Evolutionary conservation across 148 eudicot species (phyloP), one percentile per base, ranked within the genome.

Genomic region (Spergularia marina): DNA sequence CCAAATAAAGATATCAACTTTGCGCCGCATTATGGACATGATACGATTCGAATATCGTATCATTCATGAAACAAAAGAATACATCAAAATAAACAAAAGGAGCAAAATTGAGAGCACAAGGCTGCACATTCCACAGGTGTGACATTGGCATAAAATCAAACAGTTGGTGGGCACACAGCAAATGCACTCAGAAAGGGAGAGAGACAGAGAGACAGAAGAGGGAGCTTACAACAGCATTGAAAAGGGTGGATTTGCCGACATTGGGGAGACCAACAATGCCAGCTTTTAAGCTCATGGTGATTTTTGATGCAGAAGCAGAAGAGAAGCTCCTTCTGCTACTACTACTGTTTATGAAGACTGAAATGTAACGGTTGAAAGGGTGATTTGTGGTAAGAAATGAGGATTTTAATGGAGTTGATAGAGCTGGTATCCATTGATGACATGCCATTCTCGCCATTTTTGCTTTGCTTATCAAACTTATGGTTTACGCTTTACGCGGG

Each of bases 221-320:
- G 51, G 40, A 51, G 75, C 98, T 79, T 74, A 95, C 98, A 53
- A 95, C 97, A 76, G 98, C 98, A 81, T 95, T 95, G 87, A 95
- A 95, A 78, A 95, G 97, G 74, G 98, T 95, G 74, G 98, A 95
- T 82, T 95, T 95, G 11, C 98, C 98, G 58, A 95, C 98, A 76
- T 95, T 95, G 49, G 98, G 98, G 41, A 95, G 96, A 58, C 98
- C 98, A 8, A 95, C 98, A 47, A 95, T 95, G 76, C 98, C 98
- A 40, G 98, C 98, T 89, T 75, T 89, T 80, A 95, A 83, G 79
- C 90, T 95, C 98, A 95, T 95, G 77, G 83, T 85, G 55, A 92
- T 84, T 82, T 80, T 92, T 2, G 91, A 44, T 4, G 83, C 14
- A 57, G 90, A 82, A 65, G 51, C 18, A 57, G 60, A 57, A 34